These are phyloP conservation scores for Leccinum solheimii DNA, from an alignment of 1,284 basidiomycete genomes.

Conservation along the genomic window DNA sequence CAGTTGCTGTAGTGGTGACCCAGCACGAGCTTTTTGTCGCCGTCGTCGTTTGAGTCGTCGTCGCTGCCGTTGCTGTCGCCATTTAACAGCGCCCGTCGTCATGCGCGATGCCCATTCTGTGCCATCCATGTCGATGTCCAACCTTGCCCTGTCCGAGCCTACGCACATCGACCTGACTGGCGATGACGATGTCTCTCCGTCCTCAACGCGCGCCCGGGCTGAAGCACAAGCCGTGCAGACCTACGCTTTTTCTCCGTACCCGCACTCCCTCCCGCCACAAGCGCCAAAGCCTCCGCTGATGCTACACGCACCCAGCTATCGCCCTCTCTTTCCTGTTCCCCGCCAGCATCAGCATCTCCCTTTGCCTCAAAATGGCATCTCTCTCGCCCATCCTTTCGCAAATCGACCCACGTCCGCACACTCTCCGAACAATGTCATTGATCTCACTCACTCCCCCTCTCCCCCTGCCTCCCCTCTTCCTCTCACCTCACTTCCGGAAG, in stretches of 20 bases:
- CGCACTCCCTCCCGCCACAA: constrained; percentile 18
- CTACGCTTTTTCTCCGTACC: constrained; percentile 21
- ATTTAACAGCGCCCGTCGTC: constrained; percentile 8
- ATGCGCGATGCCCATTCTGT: constrained; percentile 34
- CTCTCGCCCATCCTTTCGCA: constrained; percentile 17
- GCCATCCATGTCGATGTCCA: constrained; percentile 34
- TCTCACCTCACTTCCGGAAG: constrained; percentile 41
- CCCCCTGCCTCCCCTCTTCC: constrained; percentile 51
- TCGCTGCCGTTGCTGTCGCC: constrained; percentile 3
- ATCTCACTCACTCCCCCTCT: constrained; percentile 74
- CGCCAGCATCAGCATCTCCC: constrained; percentile 24
- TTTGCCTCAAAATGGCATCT: constrained; percentile 21
- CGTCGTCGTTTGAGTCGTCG: constrained; percentile 1
- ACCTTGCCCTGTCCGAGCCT: constrained; percentile 36
- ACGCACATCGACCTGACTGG: constrained; percentile 63
- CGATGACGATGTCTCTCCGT: constrained; percentile 50
- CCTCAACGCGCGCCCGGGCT: constrained; percentile 29
- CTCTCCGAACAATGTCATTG: constrained; percentile 59
- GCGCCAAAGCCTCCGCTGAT: constrained; percentile 26
- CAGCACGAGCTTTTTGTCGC: neutral
- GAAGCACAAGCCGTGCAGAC: constrained; percentile 40
- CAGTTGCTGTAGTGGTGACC: constrained; percentile 2
- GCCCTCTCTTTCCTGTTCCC: constrained; percentile 48
- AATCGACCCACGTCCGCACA: constrained; percentile 23
- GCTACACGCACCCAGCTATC: constrained; percentile 36